These are phyloP conservation scores for Lachnellula subtilissima DNA, from an alignment of 2,329 filamentous ascomycete genomes.

Conservation along the genomic window DNA sequence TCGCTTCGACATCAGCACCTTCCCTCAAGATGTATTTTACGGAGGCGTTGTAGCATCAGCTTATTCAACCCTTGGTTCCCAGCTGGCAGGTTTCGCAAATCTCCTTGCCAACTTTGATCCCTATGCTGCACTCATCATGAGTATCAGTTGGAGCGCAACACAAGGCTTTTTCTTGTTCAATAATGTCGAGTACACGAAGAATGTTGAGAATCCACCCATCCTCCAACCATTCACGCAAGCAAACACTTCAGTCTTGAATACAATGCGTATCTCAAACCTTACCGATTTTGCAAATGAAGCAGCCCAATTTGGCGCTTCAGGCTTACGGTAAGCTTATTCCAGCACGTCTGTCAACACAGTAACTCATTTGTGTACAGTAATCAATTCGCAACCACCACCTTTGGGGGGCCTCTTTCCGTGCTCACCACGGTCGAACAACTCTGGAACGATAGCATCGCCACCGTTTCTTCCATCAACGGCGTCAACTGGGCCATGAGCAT, in stretches of 20 bases:
- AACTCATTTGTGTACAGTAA: slow-evolving; percentile 3
- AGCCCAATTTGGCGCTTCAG: not conserved
- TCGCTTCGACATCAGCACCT: slow-evolving; percentile 39
- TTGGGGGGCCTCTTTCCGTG: not conserved
- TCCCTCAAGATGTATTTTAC: slow-evolving; percentile 17
- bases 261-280: slow-evolving; percentile 11
- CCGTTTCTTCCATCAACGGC: not conserved
- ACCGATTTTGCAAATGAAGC: slow-evolving; percentile 12
- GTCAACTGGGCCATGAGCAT: not conserved
- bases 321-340: not conserved
- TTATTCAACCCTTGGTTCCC: not conserved
- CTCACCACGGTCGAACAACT: not conserved
- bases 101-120: slow-evolving; percentile 4
- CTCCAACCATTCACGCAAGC: slow-evolving; percentile 11
- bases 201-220: slow-evolving; percentile 9
- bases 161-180: not conserved
- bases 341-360: slow-evolving; percentile 2
- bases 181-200: slow-evolving; percentile 3
- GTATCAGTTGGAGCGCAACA: not conserved
- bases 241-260: slow-evolving; percentile 1
- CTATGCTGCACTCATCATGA: slow-evolving; percentile 8
- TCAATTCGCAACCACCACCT: not conserved
- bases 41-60: slow-evolving; percentile 1
- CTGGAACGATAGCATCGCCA: not conserved
- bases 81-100: slow-evolving; percentile 1